Percentiles rank a stretch among this genome's conserved stretches.
phyloP scores from a whole-genome alignment of 2,329 filamentous ascomycete genomes.

The Microthyrium microscopicum region DNA sequence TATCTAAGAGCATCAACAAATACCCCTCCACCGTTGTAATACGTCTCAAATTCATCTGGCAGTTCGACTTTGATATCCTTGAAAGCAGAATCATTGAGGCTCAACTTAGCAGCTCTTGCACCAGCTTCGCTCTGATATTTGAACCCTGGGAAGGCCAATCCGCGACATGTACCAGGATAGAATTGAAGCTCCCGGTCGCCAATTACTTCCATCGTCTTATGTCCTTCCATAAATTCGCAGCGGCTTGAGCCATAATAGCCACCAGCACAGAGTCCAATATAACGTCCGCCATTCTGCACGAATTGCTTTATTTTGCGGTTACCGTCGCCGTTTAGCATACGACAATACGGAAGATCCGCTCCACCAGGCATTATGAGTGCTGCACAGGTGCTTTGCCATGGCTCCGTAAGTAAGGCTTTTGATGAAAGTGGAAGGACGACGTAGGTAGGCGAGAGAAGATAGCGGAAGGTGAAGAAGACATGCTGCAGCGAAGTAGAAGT shows the following conservation, averaged over 20 bases:
- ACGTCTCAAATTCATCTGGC: constrained; percentile 51
- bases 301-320: constrained; percentile 74
- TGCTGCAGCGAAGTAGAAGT: constrained; percentile 81
- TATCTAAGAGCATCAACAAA: constrained; percentile 64
- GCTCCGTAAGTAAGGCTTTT: constrained; percentile 68
- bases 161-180: constrained; percentile 73
- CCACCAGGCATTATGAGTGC: constrained; percentile 86
- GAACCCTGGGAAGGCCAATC: constrained; percentile 77
- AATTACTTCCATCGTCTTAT: constrained; percentile 65
- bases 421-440: constrained; percentile 77
- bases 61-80: constrained; percentile 28
- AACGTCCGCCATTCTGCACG: constrained; percentile 69
- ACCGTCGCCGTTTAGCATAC: constrained; percentile 69
- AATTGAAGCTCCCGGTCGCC: constrained; percentile 74
- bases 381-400: constrained; percentile 75
- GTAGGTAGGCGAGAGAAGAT: constrained; percentile 77
- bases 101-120: constrained; percentile 53
- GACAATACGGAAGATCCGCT: constrained; percentile 84
- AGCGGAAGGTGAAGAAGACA: constrained; percentile 70
- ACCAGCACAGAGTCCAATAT: constrained; percentile 84
- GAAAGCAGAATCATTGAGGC: constrained; percentile 45
- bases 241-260: constrained; percentile 71
- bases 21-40: constrained; percentile 89
- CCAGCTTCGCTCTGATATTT: constrained; percentile 78
- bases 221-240: constrained; percentile 87